phyloP scores from a whole-genome alignment of 1,284 basidiomycete species.

The Cystobasidium pallidum region DNA sequence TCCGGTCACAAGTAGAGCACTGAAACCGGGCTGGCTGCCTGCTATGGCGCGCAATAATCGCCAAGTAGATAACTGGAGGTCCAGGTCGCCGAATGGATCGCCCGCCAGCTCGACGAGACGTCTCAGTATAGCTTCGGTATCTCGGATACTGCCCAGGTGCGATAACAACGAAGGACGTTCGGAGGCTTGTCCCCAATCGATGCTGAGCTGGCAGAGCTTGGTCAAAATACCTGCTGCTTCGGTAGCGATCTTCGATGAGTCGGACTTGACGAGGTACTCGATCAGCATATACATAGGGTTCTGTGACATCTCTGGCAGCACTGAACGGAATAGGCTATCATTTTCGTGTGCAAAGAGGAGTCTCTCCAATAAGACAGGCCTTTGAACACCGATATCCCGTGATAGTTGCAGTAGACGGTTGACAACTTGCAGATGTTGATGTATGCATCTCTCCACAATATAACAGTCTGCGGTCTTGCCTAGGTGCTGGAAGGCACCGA shows the following conservation, averaged over 20 bases:
- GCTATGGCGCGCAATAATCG: slow-evolving; percentile 72
- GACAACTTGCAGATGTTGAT: slow-evolving; percentile 67
- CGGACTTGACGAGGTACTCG: background rate
- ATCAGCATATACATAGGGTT: slow-evolving; percentile 18
- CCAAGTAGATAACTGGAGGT: slow-evolving; percentile 68
- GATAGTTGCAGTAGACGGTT: slow-evolving; percentile 69
- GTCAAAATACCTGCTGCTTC: slow-evolving; percentile 3
- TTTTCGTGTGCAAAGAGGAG: slow-evolving; percentile 46
- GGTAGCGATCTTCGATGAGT: background rate
- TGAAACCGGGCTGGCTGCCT: slow-evolving; percentile 83
- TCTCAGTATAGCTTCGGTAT: slow-evolving; percentile 52
- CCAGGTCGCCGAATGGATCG: slow-evolving; percentile 66
- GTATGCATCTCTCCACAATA: slow-evolving; percentile 69
- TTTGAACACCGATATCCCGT: slow-evolving; percentile 58
- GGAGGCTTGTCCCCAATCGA: slow-evolving; percentile 10
- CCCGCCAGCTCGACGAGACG: slow-evolving; percentile 51
- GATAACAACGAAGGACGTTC: slow-evolving; percentile 48
- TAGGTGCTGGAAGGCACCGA: slow-evolving; percentile 65
- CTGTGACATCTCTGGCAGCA: background rate
- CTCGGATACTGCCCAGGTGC: slow-evolving; percentile 54
- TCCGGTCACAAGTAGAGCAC: slow-evolving; percentile 76
- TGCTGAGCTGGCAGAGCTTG: slow-evolving; percentile 3
- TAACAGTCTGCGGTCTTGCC: slow-evolving; percentile 71
- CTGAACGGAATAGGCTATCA: background rate
- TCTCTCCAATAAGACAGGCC: slow-evolving; percentile 72